Percentiles rank a stretch among this genome's conserved stretches.
Conservation (phyloP, 1,284 basidiomycete species). For the Cryptococcus sp. region DNA sequence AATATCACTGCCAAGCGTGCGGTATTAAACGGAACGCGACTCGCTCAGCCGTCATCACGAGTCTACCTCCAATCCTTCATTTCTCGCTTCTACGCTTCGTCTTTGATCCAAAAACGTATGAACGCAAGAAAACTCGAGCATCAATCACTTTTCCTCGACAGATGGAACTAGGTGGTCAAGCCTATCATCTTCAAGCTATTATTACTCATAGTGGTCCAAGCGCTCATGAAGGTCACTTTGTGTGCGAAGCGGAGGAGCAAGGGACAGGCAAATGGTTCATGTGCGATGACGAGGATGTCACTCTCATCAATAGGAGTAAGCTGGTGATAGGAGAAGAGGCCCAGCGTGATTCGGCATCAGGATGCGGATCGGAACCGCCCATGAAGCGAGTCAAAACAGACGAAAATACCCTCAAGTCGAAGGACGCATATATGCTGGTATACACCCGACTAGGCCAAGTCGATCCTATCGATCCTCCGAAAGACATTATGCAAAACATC, state of each 20-base stretch:
- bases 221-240: slow-evolving; percentile 88
- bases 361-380: slow-evolving; percentile 3
- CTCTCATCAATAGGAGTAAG: slow-evolving; percentile 10
- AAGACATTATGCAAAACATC: slow-evolving; percentile 56
- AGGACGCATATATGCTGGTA: slow-evolving; percentile 88
- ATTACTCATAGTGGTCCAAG: slow-evolving; percentile 71
- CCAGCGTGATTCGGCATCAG: slow-evolving; percentile 4
- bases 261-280: slow-evolving; percentile 79
- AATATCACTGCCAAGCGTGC: slow-evolving; percentile 76
- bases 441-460: slow-evolving; percentile 56
- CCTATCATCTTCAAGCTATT: slow-evolving; percentile 76
- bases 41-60: slow-evolving; percentile 62
- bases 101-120: slow-evolving; percentile 69
- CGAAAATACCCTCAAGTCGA: slow-evolving; percentile 50
- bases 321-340: slow-evolving; percentile 19
- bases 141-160: slow-evolving; percentile 68
- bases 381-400: slow-evolving; percentile 13
- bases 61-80: slow-evolving; percentile 74
- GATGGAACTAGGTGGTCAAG: slow-evolving; percentile 53
- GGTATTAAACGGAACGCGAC: slow-evolving; percentile 67
- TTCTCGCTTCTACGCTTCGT: slow-evolving; percentile 85
- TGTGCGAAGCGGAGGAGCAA: slow-evolving; percentile 77
- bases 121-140: slow-evolving; percentile 78
- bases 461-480: slow-evolving; percentile 51
- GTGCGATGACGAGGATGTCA: slow-evolving; percentile 70